Percentiles rank a stretch among this genome's conserved stretches.
Evolutionary conservation across 805 yeast genomes (phyloP).

Genomic region (Metschnikowia chrysomelidarum): DNA sequence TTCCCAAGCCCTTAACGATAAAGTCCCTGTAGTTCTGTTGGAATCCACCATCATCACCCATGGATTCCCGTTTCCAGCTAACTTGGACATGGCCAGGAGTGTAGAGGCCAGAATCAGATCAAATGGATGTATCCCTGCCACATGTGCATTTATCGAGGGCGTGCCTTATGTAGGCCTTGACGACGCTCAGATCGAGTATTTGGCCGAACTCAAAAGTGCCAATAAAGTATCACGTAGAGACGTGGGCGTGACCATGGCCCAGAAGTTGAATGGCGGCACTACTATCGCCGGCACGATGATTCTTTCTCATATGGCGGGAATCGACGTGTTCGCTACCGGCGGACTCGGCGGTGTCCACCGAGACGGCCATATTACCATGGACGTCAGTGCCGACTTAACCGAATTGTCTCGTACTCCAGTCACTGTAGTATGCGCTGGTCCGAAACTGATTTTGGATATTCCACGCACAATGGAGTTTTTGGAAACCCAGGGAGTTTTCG

Average conservation of each 20-base stretch:
- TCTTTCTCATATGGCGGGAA: slow-evolving; percentile 69
- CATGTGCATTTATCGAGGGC: slow-evolving; percentile 76
- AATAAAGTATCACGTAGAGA: slow-evolving; percentile 79
- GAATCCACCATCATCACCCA: slow-evolving; percentile 89
- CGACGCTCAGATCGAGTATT: slow-evolving; percentile 43
- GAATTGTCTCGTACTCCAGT: slow-evolving; percentile 82
- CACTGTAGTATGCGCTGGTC: slow-evolving; percentile 91
- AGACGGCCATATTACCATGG: slow-evolving; percentile 72
- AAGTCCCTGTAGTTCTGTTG: slow-evolving; percentile 70
- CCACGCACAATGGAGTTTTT: slow-evolving; percentile 78
- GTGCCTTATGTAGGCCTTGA: slow-evolving; percentile 66
- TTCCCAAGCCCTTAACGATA: slow-evolving; percentile 53
- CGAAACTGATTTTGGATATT: slow-evolving; percentile 81
- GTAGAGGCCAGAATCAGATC: slow-evolving; percentile 63
- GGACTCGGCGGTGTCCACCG: slow-evolving; percentile 92
- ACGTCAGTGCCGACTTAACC: slow-evolving; percentile 82
- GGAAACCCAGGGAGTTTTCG: slow-evolving; percentile 90
- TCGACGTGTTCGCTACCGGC: slow-evolving; percentile 86
- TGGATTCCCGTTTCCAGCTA: slow-evolving; percentile 81
- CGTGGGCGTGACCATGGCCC: slow-evolving; percentile 67
- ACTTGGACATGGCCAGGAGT: slow-evolving; percentile 64
- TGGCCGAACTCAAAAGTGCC: slow-evolving; percentile 44
- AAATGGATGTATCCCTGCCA: slow-evolving; percentile 77
- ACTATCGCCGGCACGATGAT: slow-evolving; percentile 91
- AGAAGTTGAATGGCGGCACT: slow-evolving; percentile 74